Evolutionary conservation across 345 rosid species (phyloP).

Genomic region (Euphorbia pulcherrima): DNA sequence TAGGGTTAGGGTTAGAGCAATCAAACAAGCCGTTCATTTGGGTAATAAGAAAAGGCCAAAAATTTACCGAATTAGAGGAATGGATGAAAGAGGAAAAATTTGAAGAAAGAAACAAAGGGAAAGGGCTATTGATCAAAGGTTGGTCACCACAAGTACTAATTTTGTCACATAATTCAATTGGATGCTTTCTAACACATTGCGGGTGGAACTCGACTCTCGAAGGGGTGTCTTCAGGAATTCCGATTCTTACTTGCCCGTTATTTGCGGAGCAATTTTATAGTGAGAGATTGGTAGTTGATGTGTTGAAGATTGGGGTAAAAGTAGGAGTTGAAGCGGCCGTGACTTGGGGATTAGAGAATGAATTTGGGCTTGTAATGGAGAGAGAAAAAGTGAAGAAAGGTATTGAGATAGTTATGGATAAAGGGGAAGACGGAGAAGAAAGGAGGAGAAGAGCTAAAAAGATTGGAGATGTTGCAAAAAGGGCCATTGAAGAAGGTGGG

Average conservation of each 20-base stretch:
- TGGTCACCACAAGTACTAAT: slow-evolving; percentile 60
- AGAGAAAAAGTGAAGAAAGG: slow-evolving; percentile 19
- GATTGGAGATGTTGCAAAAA: slow-evolving; percentile 19
- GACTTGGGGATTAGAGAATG: slow-evolving; percentile 33
- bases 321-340: slow-evolving; percentile 32
- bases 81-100: slow-evolving; percentile 44
- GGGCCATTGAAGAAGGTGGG: slow-evolving; percentile 24
- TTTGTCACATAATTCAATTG: slow-evolving; percentile 39
- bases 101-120: slow-evolving; percentile 33
- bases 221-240: slow-evolving; percentile 38
- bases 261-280: slow-evolving; percentile 38
- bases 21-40: slow-evolving; percentile 47
- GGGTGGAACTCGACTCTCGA: slow-evolving; percentile 63
- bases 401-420: slow-evolving; percentile 16
- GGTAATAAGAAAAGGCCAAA: slow-evolving; percentile 37
- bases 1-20: slow-evolving; percentile 48
- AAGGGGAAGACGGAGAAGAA: slow-evolving; percentile 19
- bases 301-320: slow-evolving; percentile 35
- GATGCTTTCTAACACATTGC: slow-evolving; percentile 57
- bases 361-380: slow-evolving; percentile 20
- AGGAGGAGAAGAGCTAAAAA: slow-evolving; percentile 27
- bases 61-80: slow-evolving; percentile 12
- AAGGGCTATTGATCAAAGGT: slow-evolving; percentile 45
- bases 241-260: slow-evolving; percentile 38
- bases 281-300: slow-evolving; percentile 36